Evolutionary conservation across 2,329 filamentous ascomycete genomes (phyloP).

Genomic region (Didymosphaeria variabile): DNA sequence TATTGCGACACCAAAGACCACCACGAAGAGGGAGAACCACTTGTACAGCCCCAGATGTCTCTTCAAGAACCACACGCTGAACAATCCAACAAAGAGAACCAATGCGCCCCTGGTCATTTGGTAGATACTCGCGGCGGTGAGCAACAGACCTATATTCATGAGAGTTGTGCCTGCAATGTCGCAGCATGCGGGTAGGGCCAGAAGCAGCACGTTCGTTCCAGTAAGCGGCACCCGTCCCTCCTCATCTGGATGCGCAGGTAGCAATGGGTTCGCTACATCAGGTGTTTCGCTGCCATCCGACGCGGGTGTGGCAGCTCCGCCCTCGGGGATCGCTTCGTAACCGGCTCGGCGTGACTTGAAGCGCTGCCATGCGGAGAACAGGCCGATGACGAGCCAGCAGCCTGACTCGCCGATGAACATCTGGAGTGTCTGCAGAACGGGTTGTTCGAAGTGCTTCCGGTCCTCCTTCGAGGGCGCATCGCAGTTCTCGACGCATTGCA

Average conservation of each 20-base stretch:
- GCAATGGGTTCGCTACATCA: conserved; percentile 63
- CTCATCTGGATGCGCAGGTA: conserved; percentile 55
- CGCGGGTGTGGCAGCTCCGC: conserved; percentile 39
- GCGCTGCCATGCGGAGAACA: conserved; percentile 72
- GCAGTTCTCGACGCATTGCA: conserved; percentile 95
- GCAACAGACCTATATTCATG: conserved; percentile 94
- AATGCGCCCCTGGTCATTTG: conserved; percentile 97
- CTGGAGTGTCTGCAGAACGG: conserved; percentile 92
- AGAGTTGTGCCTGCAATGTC: conserved; percentile 95
- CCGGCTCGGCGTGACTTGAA: conserved; percentile 61
- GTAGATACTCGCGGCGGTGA: conserved; percentile 95
- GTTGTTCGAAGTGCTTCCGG: conserved; percentile 85
- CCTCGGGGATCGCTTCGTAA: conserved; percentile 70
- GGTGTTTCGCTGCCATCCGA: conserved; percentile 57
- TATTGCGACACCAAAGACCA: conserved; percentile 85
- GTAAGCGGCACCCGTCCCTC: conserved; percentile 69
- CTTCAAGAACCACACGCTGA: conserved; percentile 90
- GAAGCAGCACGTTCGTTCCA: conserved; percentile 75
- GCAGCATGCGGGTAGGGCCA: conserved; percentile 88
- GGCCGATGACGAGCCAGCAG: conserved; percentile 88
- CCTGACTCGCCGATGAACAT: conserved; percentile 99
- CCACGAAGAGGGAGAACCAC: conserved; percentile 87
- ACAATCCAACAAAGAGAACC: conserved; percentile 93
- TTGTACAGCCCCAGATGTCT: conserved; percentile 85
- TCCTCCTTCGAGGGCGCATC: conserved; percentile 72